Conservation (phyloP, 345 rosid species). For the Atalantia buxifolia region DNA sequence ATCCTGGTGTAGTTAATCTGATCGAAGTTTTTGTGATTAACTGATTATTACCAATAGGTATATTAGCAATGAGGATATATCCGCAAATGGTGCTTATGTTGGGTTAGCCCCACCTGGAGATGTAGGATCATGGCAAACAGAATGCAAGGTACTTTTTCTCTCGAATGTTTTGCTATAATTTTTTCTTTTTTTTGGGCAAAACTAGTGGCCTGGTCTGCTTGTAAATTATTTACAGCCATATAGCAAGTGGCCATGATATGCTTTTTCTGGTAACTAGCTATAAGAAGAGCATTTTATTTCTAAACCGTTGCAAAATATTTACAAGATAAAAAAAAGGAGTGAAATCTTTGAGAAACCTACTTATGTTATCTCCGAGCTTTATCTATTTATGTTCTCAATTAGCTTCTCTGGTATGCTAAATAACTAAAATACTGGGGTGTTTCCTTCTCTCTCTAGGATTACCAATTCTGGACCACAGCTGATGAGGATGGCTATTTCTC, state of each 20-base stretch:
- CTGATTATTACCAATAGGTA: conserved; percentile 36
- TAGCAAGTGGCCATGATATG: background rate
- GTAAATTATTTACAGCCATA: background rate
- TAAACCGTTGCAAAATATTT: background rate
- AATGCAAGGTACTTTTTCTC: conserved; percentile 42
- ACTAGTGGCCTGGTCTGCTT: background rate
- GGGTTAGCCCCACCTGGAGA: conserved; percentile 66
- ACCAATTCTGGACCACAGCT: conserved; percentile 87
- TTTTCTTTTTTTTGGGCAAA: background rate
- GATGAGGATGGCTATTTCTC: conserved; percentile 61
- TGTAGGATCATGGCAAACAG: conserved; percentile 71
- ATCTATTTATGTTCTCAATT: background rate
- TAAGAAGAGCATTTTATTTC: background rate
- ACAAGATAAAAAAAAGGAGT: background rate
- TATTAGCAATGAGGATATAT: conserved; percentile 31
- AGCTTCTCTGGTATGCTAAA: background rate
- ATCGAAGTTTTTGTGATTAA: conserved; percentile 2
- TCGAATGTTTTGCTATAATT: background rate
- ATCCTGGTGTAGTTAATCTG: background rate
- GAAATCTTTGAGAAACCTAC: background rate
- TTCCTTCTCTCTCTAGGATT: conserved; percentile 38
- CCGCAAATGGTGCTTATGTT: conserved; percentile 48
- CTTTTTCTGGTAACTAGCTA: background rate
- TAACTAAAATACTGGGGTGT: background rate
- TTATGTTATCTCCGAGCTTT: background rate